Evolutionary conservation across 1,139 yeast species (phyloP), one percentile per base, ranked within the genome.

Genomic region (Candida smagusa): DNA sequence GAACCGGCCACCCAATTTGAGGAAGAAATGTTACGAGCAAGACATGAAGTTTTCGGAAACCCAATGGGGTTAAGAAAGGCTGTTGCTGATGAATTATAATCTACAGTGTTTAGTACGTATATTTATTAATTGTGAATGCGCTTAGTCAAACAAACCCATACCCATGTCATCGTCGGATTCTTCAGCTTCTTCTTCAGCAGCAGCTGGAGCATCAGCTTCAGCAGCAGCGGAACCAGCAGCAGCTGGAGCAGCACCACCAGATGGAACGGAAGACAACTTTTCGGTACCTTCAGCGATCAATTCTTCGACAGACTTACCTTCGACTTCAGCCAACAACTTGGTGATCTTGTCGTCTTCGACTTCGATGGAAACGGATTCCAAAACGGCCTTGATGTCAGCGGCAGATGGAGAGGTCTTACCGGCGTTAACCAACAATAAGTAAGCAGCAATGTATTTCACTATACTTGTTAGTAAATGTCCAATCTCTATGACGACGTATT

Each of bases 221-320:
- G 80, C 77, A 58, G 83, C 80, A 59, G 83, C 82, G 63, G 78
- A 80, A 59, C 74, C 81, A 63, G 76, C 77, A 58, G 78, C 76
- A 61, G 86, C 77, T 58, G 87, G 79, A 65, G 90, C 90, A 64
- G 96, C 90, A 76, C 92, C 97, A 72, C 96, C 98, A 67, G 96
- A 65, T 74, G 98, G 97, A 55, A 90, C 96, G 53, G 97, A 79
- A 57, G 97, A 90, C 67, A 92, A 85, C 81, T 92, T 92, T 72
- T 81, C 74, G 71, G 86, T 75, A 79, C 98, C 98, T 74, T 82
- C 95, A 63, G 97, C 92, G 59, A 92, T 84, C 75, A 92, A 84
- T 74, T 89, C 96, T 56, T 78, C 82, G 65, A 85, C 79, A 65
- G 79, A 72, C 85, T 92, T 92, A 74, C 97, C 98, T 73, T 87